These are phyloP conservation scores for Phytophthora nicotianae DNA, from an alignment of 352 stramenopile genomes.

Conservation along the genomic window DNA sequence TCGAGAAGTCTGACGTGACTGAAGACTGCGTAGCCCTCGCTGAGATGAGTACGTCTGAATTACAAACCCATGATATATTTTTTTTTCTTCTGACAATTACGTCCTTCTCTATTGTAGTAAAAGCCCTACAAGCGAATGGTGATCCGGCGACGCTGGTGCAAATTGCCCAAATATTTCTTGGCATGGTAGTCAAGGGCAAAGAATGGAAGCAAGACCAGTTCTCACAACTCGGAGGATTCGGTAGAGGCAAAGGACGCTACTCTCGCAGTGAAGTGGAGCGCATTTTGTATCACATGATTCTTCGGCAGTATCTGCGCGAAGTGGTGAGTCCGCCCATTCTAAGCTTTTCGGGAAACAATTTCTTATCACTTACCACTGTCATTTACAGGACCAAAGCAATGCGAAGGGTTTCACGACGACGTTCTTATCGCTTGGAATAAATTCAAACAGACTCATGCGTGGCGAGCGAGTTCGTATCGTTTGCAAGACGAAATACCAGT, in stretches of 20 bases:
- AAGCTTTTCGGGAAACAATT: background rate
- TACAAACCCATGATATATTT: background rate
- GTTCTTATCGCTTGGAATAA: constrained; percentile 64
- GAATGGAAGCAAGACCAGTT: constrained; percentile 77
- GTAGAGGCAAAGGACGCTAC: constrained; percentile 74
- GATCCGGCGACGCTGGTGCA: constrained; percentile 77
- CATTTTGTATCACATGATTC: constrained; percentile 89
- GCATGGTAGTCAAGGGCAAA: constrained; percentile 64
- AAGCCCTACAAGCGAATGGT: constrained; percentile 63
- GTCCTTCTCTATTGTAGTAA: constrained; percentile 37
- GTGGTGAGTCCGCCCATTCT: constrained; percentile 36
- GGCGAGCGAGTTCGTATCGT: constrained; percentile 81
- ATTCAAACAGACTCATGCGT: constrained; percentile 55
- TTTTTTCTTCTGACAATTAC: background rate
- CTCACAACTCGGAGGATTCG: constrained; percentile 60
- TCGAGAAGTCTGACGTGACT: constrained; percentile 81
- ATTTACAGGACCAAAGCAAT: constrained; percentile 75
- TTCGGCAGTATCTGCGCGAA: constrained; percentile 84
- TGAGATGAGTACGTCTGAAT: constrained; percentile 56
- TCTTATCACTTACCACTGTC: constrained; percentile 3
- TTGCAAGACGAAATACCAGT: constrained; percentile 73
- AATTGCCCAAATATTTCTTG: constrained; percentile 76
- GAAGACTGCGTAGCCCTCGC: constrained; percentile 68
- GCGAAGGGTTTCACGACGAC: constrained; percentile 85
- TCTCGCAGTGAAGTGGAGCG: constrained; percentile 80